These are phyloP conservation scores for Neospermospora avenae DNA, from an alignment of 2,329 filamentous ascomycete genomes.

Conservation along the genomic window DNA sequence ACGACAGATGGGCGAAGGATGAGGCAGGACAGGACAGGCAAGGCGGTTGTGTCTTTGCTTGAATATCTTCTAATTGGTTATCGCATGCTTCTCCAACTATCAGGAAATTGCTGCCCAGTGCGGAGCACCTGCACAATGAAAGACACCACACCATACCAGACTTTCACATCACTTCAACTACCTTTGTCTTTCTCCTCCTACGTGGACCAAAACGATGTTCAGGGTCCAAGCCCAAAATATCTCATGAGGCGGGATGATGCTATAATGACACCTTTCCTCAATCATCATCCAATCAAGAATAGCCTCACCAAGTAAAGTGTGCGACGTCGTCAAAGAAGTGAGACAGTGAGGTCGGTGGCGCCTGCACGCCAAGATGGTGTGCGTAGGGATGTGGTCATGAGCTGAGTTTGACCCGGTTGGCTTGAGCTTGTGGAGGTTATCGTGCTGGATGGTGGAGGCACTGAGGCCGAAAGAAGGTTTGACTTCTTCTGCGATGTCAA, in stretches of 20 bases:
- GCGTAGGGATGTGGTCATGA: neutral
- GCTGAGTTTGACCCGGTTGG: neutral
- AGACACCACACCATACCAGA: too few species aligned
- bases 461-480: neutral
- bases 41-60: too few species aligned
- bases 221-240: neutral
- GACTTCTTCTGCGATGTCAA: neutral
- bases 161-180: too few species aligned
- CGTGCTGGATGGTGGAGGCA: neutral
- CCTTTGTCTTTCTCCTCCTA: too few species aligned
- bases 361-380: neutral
- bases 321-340: neutral
- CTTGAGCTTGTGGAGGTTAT: neutral
- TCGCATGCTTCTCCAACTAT: too few species aligned
- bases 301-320: neutral
- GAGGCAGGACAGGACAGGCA: neutral
- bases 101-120: too few species aligned
- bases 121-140: too few species aligned
- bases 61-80: too few species aligned
- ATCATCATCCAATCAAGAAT: neutral
- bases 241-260: neutral
- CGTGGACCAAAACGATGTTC: neutral
- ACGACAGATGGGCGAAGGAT: neutral
- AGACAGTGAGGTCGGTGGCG: slow-evolving; percentile 7
- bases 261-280: neutral